Conservation (phyloP, 257 asterid genomes). For the Buddleja alternifolia region DNA sequence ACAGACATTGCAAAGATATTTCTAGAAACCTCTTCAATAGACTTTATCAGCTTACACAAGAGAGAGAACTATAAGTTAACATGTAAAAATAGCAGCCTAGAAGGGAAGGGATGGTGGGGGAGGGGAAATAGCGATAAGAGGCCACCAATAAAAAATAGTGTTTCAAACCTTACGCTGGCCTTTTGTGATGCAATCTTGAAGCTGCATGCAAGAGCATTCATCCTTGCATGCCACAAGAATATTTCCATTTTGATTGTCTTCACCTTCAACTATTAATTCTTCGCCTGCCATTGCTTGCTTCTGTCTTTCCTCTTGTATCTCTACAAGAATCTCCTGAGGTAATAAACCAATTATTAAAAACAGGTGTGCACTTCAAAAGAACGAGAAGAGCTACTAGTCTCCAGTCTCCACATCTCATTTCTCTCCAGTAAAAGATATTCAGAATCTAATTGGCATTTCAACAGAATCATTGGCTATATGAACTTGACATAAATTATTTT, state of each 20-base stretch:
- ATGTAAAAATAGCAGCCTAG: slow-evolving; percentile 4
- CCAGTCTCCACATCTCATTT: slow-evolving; percentile 2
- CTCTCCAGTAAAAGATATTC: slow-evolving; percentile 7
- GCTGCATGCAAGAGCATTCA: slow-evolving; percentile 90
- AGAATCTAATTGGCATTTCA: slow-evolving; percentile 17
- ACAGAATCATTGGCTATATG: slow-evolving; percentile 7
- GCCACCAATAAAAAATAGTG: not conserved
- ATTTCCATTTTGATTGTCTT: slow-evolving; percentile 50
- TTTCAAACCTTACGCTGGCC: slow-evolving; percentile 69
- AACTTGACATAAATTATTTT: not conserved
- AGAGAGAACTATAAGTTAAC: not conserved
- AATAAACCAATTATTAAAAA: slow-evolving; percentile 21
- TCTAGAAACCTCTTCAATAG: not conserved
- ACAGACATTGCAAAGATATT: slow-evolving; percentile 8
- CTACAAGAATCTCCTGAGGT: slow-evolving; percentile 78
- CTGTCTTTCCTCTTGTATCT: slow-evolving; percentile 79
- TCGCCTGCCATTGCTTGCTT: slow-evolving; percentile 50
- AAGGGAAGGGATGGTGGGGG: not conserved
- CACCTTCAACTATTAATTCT: slow-evolving; percentile 45
- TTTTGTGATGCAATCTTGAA: slow-evolving; percentile 77
- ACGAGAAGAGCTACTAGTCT: slow-evolving; percentile 1
- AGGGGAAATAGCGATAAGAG: slow-evolving; percentile 14
- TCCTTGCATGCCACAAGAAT: slow-evolving; percentile 95
- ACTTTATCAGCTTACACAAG: slow-evolving; percentile 13
- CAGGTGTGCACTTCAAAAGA: slow-evolving; percentile 18